These are phyloP conservation scores for Colletotrichum australisinense DNA, from an alignment of 2,329 filamentous ascomycete species.

Conservation along the genomic window DNA sequence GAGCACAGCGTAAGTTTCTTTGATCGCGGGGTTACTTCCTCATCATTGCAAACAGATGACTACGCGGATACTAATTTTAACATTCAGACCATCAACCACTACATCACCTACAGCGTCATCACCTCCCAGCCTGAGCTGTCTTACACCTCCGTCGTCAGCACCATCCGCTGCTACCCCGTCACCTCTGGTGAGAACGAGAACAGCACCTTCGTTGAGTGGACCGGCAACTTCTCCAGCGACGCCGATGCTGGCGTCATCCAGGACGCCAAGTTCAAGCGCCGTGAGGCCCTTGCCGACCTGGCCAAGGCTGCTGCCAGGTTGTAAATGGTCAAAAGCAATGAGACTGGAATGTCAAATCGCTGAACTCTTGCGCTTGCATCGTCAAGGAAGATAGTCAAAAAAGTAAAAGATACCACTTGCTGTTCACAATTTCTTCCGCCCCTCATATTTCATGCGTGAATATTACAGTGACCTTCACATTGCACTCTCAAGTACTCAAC, in stretches of 20 bases:
- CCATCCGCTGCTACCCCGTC: conserved; percentile 72
- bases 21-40: not conserved
- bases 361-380: not conserved
- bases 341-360: not conserved
- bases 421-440: not conserved
- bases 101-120: conserved; percentile 80
- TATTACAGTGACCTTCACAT: too few relatives aligned
- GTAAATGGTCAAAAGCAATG: not conserved
- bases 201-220: conserved; percentile 77
- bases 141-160: conserved; percentile 76
- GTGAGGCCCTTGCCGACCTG: conserved; percentile 76
- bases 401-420: conserved; percentile 13
- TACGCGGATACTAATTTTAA: not conserved
- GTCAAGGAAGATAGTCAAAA: not conserved
- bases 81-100: conserved; percentile 74
- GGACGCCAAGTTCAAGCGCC: conserved; percentile 82
- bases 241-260: conserved; percentile 78
- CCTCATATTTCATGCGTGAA: not conserved
- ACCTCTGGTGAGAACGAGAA: conserved; percentile 74
- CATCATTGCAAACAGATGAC: not conserved
- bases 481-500: too few relatives aligned
- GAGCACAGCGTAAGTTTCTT: conserved; percentile 72
- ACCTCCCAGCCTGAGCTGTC: conserved; percentile 71
- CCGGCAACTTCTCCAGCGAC: conserved; percentile 76
- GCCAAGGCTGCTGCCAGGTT: conserved; percentile 60